Evolutionary conservation across 805 yeast species (phyloP), one percentile per base, ranked within the genome.

Genomic region (Alloascoidea hylecoeti): DNA sequence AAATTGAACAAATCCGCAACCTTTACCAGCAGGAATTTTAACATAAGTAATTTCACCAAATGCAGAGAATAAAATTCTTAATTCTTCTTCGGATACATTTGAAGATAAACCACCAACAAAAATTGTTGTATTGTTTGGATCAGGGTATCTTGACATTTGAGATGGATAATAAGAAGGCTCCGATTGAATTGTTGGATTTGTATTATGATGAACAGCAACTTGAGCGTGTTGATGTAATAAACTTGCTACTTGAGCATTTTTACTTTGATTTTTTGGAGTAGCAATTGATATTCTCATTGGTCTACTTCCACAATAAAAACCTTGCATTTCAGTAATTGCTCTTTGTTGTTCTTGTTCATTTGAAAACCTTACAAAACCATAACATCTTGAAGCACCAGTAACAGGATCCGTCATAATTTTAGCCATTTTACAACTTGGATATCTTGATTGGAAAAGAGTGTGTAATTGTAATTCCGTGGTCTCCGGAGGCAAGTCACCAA

Each of bases 1-100:
- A 53, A 71, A 86, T 56, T 83, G 94, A 39, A 86, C 85, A 59
- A 88, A 85, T 1, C 95, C 95, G 58, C 95, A 84, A 43, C 81
- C 82, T 45, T 77, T 78, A 9, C 83, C 89, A 4, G 75, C 70
- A 3, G 94, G 94, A 38, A 81, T 77, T 52, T 80, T 80, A 35
- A 79, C 82, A 49, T 80, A 83, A 17, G 76, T 77, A 43, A 83
- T 78, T 37, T 68, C 70, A 18, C 95, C 95, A 60, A 75, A 84
- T 28, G 75, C 66, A 33, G 72, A 61, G 51, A 81, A 78, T 43
- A 70, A 68, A 12, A 66, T 56, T 17, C 71, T 65, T 17, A 84
- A 53, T 46, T 83, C 89, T 9, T 66, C 65, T 44, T 75, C 80
- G 1, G 80, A 64, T 28, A 79, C 68, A 16, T 57, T 46, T 3